These are phyloP conservation scores for Zymoseptoria brevis DNA, from an alignment of 2,329 filamentous ascomycete genomes.

Conservation along the genomic window DNA sequence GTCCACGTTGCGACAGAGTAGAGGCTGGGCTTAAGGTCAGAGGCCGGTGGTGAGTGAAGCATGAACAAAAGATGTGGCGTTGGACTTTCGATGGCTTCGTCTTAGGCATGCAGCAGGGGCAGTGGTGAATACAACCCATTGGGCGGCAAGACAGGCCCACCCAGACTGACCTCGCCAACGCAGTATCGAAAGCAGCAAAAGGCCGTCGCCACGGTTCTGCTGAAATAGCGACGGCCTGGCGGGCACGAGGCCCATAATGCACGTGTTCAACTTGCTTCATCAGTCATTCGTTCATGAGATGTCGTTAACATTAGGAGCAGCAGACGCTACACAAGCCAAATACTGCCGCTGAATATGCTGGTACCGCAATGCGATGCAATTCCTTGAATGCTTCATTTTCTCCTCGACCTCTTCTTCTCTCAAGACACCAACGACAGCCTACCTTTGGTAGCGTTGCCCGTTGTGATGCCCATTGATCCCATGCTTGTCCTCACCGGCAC, in stretches of 20 bases:
- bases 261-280: neutral
- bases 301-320: neutral
- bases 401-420: neutral
- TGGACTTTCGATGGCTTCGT: neutral
- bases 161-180: neutral
- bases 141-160: neutral
- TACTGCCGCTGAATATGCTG: neutral
- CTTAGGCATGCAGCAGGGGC: neutral
- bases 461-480: neutral
- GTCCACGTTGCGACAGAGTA: too few relatives aligned
- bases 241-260: neutral
- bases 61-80: neutral
- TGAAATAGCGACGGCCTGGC: neutral
- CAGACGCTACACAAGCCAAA: neutral
- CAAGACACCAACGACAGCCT: neutral
- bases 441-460: too few relatives aligned
- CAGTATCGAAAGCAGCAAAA: neutral
- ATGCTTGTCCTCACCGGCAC: neutral
- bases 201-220: neutral
- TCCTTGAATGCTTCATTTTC: neutral
- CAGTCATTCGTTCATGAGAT: neutral
- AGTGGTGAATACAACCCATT: neutral
- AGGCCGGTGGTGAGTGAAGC: too few relatives aligned
- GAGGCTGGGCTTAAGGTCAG: too few relatives aligned
- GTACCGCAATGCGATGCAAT: neutral